Percentiles rank a stretch among this genome's conserved stretches.
Conservation (phyloP, 345 rosid genomes). For the Zanthoxylum bungeanum region DNA sequence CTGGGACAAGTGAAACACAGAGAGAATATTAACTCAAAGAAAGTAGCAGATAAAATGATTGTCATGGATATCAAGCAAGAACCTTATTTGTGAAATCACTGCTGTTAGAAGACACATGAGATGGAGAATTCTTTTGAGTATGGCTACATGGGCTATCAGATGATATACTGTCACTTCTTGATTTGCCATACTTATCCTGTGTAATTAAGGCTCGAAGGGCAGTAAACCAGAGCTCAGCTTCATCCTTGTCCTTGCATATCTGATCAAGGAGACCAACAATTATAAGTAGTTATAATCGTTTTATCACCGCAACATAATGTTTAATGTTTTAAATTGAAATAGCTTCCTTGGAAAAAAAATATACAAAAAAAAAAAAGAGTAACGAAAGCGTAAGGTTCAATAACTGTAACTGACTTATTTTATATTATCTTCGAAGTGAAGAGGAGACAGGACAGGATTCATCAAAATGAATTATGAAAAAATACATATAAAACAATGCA, state of each 20-base stretch:
- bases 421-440: not conserved
- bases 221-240: slow-evolving; percentile 69
- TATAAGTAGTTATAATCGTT: slow-evolving; percentile 6
- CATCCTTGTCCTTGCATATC: slow-evolving; percentile 78
- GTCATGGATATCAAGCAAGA: slow-evolving; percentile 5
- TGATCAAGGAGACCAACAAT: slow-evolving; percentile 22
- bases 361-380: not conserved
- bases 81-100: slow-evolving; percentile 44
- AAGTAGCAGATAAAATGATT: slow-evolving; percentile 7
- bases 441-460: not conserved
- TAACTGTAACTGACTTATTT: not conserved
- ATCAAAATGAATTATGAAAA: not conserved
- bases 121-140: slow-evolving; percentile 41
- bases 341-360: not conserved
- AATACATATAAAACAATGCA: not conserved
- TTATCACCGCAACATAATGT: not conserved
- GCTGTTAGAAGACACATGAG: slow-evolving; percentile 35
- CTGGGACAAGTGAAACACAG: slow-evolving; percentile 22
- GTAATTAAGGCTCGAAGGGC: slow-evolving; percentile 52
- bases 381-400: slow-evolving; percentile 3
- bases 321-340: not conserved
- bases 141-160: slow-evolving; percentile 38
- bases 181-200: slow-evolving; percentile 31
- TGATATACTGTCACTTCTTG: slow-evolving; percentile 44
- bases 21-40: slow-evolving; percentile 11